These are phyloP conservation scores for Clonostachys chloroleuca DNA, from an alignment of 2,329 filamentous ascomycete genomes.

Conservation along the genomic window DNA sequence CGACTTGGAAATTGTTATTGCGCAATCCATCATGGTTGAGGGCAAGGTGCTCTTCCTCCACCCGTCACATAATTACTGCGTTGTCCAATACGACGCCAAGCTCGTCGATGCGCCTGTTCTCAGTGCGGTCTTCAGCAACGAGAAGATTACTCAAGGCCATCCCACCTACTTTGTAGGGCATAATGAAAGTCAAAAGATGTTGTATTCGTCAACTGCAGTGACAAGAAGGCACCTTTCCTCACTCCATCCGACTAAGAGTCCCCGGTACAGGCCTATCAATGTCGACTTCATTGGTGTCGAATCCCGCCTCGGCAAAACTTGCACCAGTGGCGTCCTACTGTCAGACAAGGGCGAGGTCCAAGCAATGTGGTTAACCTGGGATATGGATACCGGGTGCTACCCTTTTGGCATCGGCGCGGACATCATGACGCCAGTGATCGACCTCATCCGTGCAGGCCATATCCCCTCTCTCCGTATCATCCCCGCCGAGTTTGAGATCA, in stretches of 20 bases:
- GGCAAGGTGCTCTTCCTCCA: constrained; percentile 95
- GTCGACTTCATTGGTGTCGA: constrained; percentile 97
- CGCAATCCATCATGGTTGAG: constrained; percentile 91
- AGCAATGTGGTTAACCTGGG: constrained; percentile 93
- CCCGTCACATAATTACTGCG: constrained; percentile 92
- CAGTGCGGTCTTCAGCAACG: constrained; percentile 77
- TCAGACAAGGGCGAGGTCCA: constrained; percentile 88
- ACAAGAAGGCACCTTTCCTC: constrained; percentile 97
- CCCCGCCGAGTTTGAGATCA: constrained; percentile 89
- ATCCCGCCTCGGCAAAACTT: constrained; percentile 84
- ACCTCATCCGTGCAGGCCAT: constrained; percentile 75
- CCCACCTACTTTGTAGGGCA: constrained; percentile 98
- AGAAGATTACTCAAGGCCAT: constrained; percentile 85
- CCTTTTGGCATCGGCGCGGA: constrained; percentile 89
- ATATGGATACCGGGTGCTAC: constrained; percentile 96
- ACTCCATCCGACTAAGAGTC: constrained; percentile 88
- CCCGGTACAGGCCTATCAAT: constrained; percentile 90
- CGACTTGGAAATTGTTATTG: constrained; percentile 93
- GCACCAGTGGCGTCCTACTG: constrained; percentile 88
- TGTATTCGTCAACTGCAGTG: constrained; percentile 89
- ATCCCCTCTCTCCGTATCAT: constrained; percentile 83
- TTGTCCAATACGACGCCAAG: constrained; percentile 89
- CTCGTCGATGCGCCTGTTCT: constrained; percentile 92
- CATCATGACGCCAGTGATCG: constrained; percentile 81
- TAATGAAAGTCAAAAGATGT: constrained; percentile 90